A percentile compares a stretch with the other conserved stretches of the same genome.
phyloP scores from a whole-genome alignment of 805 yeast genomes.

The Lachancea nothofagi region DNA sequence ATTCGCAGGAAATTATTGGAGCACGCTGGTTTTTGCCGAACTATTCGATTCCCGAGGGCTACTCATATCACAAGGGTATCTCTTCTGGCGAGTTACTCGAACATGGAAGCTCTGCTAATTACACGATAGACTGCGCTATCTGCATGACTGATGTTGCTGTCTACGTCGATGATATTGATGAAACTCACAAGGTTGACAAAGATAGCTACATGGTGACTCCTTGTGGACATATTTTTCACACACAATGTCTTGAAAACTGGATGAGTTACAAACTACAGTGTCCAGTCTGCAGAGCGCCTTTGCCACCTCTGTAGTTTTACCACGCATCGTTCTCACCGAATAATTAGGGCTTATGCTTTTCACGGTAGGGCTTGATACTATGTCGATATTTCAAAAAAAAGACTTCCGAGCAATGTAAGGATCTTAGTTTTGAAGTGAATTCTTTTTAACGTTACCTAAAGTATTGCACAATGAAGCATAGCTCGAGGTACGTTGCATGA shows the following conservation, averaged over 20 bases:
- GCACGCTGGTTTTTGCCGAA: conserved; percentile 81
- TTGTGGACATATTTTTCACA: conserved; percentile 84
- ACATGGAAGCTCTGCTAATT: conserved; percentile 35
- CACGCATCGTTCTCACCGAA: too few relatives aligned
- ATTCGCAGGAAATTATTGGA: conserved; percentile 63
- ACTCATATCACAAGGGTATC: conserved; percentile 59
- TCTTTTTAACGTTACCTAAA: background rate
- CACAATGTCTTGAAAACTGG: conserved; percentile 87
- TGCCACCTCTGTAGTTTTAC: conserved; percentile 67
- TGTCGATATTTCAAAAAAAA: too few relatives aligned
- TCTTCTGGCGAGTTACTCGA: conserved; percentile 26
- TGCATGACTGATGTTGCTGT: conserved; percentile 71
- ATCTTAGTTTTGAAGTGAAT: background rate
- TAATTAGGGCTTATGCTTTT: too few relatives aligned
- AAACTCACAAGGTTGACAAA: conserved; percentile 35
- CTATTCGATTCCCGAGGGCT: conserved; percentile 68
- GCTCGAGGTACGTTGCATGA: conserved; percentile 1
- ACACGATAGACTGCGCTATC: conserved; percentile 74
- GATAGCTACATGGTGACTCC: conserved; percentile 79
- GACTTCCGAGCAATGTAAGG: too few relatives aligned
- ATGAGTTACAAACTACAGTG: conserved; percentile 90
- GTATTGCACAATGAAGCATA: background rate
- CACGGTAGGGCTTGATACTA: too few relatives aligned
- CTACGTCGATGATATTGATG: conserved; percentile 28
- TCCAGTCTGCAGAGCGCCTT: conserved; percentile 81